Percentiles rank a stretch among this genome's conserved stretches.
Evolutionary conservation across 2,329 filamentous ascomycete species (phyloP).

Genomic region (Nothophoma quercina): DNA sequence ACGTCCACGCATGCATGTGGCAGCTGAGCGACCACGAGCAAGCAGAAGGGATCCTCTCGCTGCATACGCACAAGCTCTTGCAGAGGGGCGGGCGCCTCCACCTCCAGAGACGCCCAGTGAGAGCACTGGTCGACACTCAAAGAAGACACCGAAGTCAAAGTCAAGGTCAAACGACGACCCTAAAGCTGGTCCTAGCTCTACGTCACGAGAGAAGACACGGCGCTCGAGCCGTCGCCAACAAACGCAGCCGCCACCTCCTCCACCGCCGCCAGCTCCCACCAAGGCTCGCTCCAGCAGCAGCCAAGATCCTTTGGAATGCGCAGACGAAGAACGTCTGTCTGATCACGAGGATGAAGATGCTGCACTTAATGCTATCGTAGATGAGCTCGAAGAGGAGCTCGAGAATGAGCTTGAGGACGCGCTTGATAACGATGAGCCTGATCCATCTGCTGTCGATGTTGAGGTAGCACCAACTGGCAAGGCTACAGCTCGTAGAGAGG

Average conservation of each 20-base stretch:
- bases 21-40: constrained; percentile 76
- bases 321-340: constrained; percentile 85
- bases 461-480: constrained; percentile 87
- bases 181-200: constrained; percentile 53
- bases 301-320: constrained; percentile 80
- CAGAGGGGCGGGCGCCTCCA: constrained; percentile 47
- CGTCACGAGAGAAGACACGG: constrained; percentile 69
- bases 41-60: constrained; percentile 72
- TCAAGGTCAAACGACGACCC: constrained; percentile 50
- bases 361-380: constrained; percentile 84
- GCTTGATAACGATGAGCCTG: constrained; percentile 63
- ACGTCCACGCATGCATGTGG: constrained; percentile 81
- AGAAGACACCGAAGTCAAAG: constrained; percentile 44
- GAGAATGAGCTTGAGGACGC: constrained; percentile 58
- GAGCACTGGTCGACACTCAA: constrained; percentile 39
- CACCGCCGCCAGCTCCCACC: constrained; percentile 60
- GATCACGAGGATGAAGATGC: constrained; percentile 72
- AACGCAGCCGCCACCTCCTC: constrained; percentile 60
- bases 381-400: constrained; percentile 83
- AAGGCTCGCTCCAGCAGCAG: constrained; percentile 43
- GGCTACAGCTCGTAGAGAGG: constrained; percentile 89
- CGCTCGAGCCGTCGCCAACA: constrained; percentile 68
- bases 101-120: constrained; percentile 48
- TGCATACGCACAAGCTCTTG: constrained; percentile 78
- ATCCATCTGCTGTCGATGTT: constrained; percentile 88